Conservation (phyloP, 2,329 filamentous ascomycete species). For the Cladosporium sp. region DNA sequence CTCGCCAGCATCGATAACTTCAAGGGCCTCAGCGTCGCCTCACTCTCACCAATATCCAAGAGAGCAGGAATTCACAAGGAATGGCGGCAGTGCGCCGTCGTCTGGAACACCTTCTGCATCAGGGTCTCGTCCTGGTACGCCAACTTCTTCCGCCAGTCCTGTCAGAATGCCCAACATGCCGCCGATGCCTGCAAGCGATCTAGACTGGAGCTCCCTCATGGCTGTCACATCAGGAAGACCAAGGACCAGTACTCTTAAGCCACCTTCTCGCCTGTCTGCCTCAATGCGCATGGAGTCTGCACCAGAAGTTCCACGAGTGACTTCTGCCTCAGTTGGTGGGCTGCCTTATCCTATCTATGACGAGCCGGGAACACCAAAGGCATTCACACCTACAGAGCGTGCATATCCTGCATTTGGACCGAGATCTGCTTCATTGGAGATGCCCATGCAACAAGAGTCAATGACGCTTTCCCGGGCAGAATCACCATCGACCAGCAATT, state of each 20-base stretch:
- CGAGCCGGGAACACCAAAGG: slow-evolving; percentile 31
- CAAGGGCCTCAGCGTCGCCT: slow-evolving; percentile 17
- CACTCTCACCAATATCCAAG: slow-evolving; percentile 24
- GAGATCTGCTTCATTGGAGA: slow-evolving; percentile 20
- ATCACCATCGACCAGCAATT: slow-evolving; percentile 25
- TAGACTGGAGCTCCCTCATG: slow-evolving; percentile 32
- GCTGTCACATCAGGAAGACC: slow-evolving; percentile 17
- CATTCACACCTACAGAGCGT: slow-evolving; percentile 46
- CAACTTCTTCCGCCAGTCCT: slow-evolving; percentile 27
- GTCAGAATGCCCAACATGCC: slow-evolving; percentile 21
- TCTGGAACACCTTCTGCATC: slow-evolving; percentile 27
- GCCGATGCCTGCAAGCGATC: slow-evolving; percentile 32
- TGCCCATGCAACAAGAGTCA: slow-evolving; percentile 21
- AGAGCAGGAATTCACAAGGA: slow-evolving; percentile 24
- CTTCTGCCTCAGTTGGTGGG: slow-evolving; percentile 20
- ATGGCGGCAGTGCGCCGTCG: slow-evolving; percentile 21
- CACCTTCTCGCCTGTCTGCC: slow-evolving; percentile 15
- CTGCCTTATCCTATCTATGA: slow-evolving; percentile 29
- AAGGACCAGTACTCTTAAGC: slow-evolving; percentile 4
- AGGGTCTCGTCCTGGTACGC: slow-evolving; percentile 31
- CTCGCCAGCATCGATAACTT: slow-evolving; percentile 29
- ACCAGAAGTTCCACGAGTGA: slow-evolving; percentile 17
- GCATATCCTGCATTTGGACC: slow-evolving; percentile 40
- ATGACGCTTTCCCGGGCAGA: slow-evolving; percentile 21
- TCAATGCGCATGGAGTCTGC: slow-evolving; percentile 18